A percentile compares a stretch with the other conserved stretches of the same genome.
Conservation (phyloP, 345 rosid genomes). For the Clarkia xantiana region DNA sequence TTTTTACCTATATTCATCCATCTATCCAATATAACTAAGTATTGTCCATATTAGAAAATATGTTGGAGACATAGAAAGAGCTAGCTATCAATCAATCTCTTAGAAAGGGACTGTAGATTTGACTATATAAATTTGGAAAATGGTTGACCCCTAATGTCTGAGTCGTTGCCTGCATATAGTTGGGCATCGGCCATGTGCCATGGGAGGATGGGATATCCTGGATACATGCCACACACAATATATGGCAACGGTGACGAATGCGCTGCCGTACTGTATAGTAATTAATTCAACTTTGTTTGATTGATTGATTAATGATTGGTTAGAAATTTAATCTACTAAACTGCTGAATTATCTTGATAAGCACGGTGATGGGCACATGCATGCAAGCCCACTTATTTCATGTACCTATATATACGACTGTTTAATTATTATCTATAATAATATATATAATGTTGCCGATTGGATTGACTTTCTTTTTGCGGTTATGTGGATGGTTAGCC, state of each 20-base stretch:
- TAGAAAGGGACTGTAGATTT: too few species aligned
- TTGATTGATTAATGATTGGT: background rate
- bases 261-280: slow-evolving; percentile 6
- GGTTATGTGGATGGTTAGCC: background rate
- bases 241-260: slow-evolving; percentile 2
- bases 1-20: too few species aligned
- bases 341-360: too few species aligned
- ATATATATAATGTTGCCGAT: background rate
- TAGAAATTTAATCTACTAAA: too few species aligned
- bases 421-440: background rate
- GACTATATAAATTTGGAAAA: too few species aligned
- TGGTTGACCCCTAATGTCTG: slow-evolving; percentile 17
- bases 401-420: too few species aligned
- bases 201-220: slow-evolving; percentile 24
- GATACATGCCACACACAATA: slow-evolving; percentile 26
- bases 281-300: background rate
- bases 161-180: slow-evolving; percentile 3
- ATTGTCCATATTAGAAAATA: too few species aligned
- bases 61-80: too few species aligned
- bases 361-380: too few species aligned
- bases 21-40: too few species aligned
- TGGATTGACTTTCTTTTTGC: slow-evolving; percentile 1
- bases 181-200: slow-evolving; percentile 41
- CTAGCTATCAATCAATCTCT: too few species aligned
- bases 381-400: too few species aligned